Percentiles rank a stretch among this genome's conserved stretches.
phyloP scores from a whole-genome alignment of 2,329 filamentous ascomycete species.

The Stenocarpella maydis region DNA sequence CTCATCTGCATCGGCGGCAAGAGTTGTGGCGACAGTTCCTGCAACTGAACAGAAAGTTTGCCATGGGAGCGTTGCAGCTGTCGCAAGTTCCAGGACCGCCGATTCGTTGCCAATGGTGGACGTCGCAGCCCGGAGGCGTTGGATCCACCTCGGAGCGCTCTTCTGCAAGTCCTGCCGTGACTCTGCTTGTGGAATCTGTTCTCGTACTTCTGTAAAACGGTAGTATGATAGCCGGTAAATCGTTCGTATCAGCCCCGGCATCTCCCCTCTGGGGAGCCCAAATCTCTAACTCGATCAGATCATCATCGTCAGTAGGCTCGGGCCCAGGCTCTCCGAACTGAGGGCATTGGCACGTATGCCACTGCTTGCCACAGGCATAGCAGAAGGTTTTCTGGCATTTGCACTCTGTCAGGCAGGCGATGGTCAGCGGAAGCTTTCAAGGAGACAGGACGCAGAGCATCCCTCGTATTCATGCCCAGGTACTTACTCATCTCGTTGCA shows the following conservation, averaged over 20 bases:
- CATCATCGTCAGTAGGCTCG: no score
- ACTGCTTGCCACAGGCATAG: not conserved
- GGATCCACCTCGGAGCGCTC: not conserved
- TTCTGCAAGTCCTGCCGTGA: no score
- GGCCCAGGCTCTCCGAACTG: no score
- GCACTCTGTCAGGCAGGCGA: not conserved
- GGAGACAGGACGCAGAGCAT: no score
- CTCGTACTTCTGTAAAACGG: no score
- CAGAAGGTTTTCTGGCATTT: not conserved
- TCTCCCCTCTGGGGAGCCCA: no score
- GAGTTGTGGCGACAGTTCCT: not conserved
- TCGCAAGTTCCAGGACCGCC: not conserved
- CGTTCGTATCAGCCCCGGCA: no score
- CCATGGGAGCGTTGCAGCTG: not conserved
- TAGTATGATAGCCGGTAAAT: no score
- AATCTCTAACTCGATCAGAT: no score
- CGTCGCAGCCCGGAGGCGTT: not conserved
- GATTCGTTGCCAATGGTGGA: not conserved
- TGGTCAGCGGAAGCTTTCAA: not conserved
- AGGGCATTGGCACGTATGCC: not conserved
- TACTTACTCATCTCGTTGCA: conserved; percentile 66
- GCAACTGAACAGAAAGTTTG: not conserved
- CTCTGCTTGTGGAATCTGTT: no score
- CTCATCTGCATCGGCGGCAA: not conserved
- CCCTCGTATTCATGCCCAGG: not conserved